Evolutionary conservation across 352 stramenopile genomes (phyloP).

Genomic region (Phytophthora europaea): DNA sequence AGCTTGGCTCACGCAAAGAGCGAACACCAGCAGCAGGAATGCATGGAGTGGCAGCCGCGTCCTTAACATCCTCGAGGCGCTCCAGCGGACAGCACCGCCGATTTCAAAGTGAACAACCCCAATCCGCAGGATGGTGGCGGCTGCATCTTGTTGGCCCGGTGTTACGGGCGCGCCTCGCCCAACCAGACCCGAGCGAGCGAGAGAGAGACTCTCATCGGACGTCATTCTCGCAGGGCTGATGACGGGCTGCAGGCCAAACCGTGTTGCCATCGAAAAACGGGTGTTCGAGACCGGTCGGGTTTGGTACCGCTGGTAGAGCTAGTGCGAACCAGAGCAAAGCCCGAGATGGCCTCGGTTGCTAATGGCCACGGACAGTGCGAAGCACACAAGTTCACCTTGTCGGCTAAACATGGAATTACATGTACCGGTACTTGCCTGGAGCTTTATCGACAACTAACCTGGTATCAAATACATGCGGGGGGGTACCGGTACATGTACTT

Average conservation of each 20-base stretch:
- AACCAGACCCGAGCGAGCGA: not conserved
- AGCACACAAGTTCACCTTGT: not conserved
- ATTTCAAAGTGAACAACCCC: slow-evolving; percentile 32
- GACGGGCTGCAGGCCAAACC: slow-evolving; percentile 9
- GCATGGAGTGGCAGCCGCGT: slow-evolving; percentile 9
- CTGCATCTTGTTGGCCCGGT: slow-evolving; percentile 27
- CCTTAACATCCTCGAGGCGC: slow-evolving; percentile 35
- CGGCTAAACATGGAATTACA: not conserved
- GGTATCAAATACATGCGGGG: no score
- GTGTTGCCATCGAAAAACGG: slow-evolving; percentile 5
- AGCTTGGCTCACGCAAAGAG: not conserved
- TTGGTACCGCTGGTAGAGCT: slow-evolving; percentile 30
- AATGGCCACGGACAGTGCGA: slow-evolving; percentile 17
- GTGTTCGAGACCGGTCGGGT: slow-evolving; percentile 10
- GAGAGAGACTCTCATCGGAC: not conserved
- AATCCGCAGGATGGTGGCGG: slow-evolving; percentile 22
- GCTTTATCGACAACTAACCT: no score
- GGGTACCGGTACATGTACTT: not conserved
- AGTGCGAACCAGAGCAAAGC: slow-evolving; percentile 34
- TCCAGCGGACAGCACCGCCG: slow-evolving; percentile 26
- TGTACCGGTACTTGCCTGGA: not conserved
- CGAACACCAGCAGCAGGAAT: slow-evolving; percentile 4
- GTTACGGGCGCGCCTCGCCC: not conserved
- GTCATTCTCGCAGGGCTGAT: slow-evolving; percentile 7
- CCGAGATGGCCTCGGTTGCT: slow-evolving; percentile 19